Evolutionary conservation across 129 eudicot genomes (phyloP).

Genomic region (Saposhnikovia divaricata): DNA sequence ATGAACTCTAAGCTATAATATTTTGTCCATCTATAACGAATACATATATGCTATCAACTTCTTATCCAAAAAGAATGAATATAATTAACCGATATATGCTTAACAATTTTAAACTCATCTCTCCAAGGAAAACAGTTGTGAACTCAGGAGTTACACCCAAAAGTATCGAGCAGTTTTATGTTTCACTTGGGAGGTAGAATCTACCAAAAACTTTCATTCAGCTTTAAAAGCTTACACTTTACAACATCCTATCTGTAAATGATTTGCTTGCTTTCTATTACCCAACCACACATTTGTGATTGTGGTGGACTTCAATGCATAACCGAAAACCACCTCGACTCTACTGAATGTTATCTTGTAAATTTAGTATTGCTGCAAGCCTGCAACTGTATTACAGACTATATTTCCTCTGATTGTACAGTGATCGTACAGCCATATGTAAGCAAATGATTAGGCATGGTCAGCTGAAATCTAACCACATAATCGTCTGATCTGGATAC

Average conservation of each 20-base stretch:
- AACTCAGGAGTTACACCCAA: not conserved
- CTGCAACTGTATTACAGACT: not conserved
- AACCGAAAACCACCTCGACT: not conserved
- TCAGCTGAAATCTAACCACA: not conserved
- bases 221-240: not conserved
- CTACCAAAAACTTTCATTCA: not conserved
- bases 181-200: not conserved
- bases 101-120: too few species aligned
- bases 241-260: slow-evolving; percentile 3
- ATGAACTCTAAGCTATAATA: too few species aligned
- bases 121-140: not conserved
- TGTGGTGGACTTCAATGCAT: not conserved
- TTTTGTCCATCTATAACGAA: too few species aligned
- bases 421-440: not conserved
- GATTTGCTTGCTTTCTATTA: not conserved
- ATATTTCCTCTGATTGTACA: not conserved
- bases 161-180: not conserved
- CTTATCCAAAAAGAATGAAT: too few species aligned
- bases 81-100: too few species aligned
- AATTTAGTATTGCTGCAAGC: not conserved
- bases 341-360: not conserved
- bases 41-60: too few species aligned
- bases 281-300: not conserved
- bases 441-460: not conserved
- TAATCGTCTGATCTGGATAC: not conserved